Evolutionary conservation across 768 basidiomycete species (phyloP).

Genomic region (Termitomyces bulborhizus): DNA sequence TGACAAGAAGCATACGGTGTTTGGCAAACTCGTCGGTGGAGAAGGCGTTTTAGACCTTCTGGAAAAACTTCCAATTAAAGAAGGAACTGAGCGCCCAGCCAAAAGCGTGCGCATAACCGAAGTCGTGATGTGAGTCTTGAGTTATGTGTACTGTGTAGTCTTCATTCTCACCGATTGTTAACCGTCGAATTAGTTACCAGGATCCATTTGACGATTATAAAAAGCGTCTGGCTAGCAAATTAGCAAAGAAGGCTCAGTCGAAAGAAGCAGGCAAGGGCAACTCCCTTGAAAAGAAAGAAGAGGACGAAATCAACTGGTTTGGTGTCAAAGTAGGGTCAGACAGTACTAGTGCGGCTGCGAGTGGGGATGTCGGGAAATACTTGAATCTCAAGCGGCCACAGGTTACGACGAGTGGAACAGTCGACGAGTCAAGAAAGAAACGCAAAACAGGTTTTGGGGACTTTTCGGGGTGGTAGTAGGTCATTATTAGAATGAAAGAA

Average conservation of each 20-base stretch:
- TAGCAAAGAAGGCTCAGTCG: conserved; percentile 49
- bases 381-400: conserved; percentile 49
- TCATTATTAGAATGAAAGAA: neutral
- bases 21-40: conserved; percentile 95
- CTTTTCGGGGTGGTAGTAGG: conserved; percentile 69
- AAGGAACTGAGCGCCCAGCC: conserved; percentile 80
- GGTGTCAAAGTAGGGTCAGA: conserved; percentile 73
- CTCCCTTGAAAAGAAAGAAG: conserved; percentile 45
- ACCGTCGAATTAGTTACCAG: conserved; percentile 55
- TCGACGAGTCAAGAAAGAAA: conserved; percentile 67
- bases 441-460: conserved; percentile 87
- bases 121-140: conserved; percentile 66
- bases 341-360: conserved; percentile 20
- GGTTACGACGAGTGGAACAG: conserved; percentile 14
- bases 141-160: no score
- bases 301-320: conserved; percentile 82
- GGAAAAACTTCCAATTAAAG: conserved; percentile 75
- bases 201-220: conserved; percentile 97
- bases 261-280: conserved; percentile 24
- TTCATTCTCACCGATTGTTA: neutral
- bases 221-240: conserved; percentile 70
- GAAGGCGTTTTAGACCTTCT: conserved; percentile 84
- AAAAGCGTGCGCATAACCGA: conserved; percentile 84
- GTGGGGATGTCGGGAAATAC: conserved; percentile 78
- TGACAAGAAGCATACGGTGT: conserved; percentile 93